Evolutionary conservation across 2,329 filamentous ascomycete species (phyloP), one percentile per base, ranked within the genome.

Genomic region (Phialocephala sp.): DNA sequence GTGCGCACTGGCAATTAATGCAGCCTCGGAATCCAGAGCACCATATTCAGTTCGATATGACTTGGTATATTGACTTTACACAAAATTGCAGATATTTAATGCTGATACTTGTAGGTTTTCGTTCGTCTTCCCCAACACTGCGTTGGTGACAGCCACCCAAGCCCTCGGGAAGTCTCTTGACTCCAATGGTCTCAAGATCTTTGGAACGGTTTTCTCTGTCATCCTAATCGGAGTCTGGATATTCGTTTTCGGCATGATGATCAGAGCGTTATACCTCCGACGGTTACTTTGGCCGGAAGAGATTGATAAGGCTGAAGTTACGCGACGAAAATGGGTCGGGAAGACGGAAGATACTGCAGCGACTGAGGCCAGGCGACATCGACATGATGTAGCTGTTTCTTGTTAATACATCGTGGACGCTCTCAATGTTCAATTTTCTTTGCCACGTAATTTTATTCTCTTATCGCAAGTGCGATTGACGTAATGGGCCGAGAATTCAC

Each of bases 1-100:
- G 91, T 1, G 91, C 91, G 1, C 85, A 94, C 66, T 90, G 85
- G 83, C 90, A 88, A 36, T 89, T 90, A 59, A 81, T 89, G 22
- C 80, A 83, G 0, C 76, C 79, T 1, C 80, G 84, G 47, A 47
- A 71, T 32, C 67, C 67, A 12, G 83, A 75, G 84, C 43, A 85
- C 82, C 62, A 67, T 24, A 87, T 93, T 80, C 84, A 87, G 4
- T 95, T 94, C 73, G 89, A 91, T 20, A 94, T 95, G 91, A 92
- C 89, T 1, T 96, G 91, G 89, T 95, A 90, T 78, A 85, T 84
- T 14, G 27, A 24, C 4, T 22, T 37, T 15, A 35, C 20, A n/a
- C 18, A 8, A 8, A 50, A 15, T 22, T 36, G 22, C 6, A 32
- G 6, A 11, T 2, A 43, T 24, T 54, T 37, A 32, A 36, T 22